Conservation (phyloP, 768 basidiomycete genomes). For the Tricholoma furcatifolium region DNA sequence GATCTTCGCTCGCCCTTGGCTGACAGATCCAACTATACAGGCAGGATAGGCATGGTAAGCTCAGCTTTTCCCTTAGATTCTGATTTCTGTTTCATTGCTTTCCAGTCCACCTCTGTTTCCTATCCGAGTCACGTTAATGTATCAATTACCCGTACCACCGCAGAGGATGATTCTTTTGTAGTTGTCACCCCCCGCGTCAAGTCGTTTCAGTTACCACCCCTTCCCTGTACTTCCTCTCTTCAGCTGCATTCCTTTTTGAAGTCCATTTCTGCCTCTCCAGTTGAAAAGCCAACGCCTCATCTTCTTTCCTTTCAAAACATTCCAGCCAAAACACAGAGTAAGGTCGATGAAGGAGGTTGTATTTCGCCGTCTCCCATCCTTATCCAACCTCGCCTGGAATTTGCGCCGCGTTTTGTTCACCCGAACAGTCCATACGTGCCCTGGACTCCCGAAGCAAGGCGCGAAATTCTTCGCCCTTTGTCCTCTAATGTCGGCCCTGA, state of each 20-base stretch:
- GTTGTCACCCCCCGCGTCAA: neutral
- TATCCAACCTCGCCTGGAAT: neutral
- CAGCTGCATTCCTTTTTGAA: constrained; percentile 37
- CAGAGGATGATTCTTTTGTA: neutral
- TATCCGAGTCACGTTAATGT: constrained; percentile 4
- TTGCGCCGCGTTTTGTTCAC: constrained; percentile 38
- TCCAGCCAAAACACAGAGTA: neutral
- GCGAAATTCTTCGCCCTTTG: constrained; percentile 36
- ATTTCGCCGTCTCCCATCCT: neutral
- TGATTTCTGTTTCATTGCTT: neutral
- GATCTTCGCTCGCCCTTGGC: constrained; percentile 1
- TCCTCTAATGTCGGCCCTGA: constrained; percentile 30
- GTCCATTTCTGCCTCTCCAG: constrained; percentile 18
- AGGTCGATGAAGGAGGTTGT: constrained; percentile 3
- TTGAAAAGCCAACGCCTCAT: constrained; percentile 9
- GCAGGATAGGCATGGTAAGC: constrained; percentile 3
- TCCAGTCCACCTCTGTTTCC: constrained; percentile 5
- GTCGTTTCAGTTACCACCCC: constrained; percentile 25
- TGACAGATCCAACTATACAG: constrained; percentile 4
- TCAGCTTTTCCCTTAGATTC: neutral
- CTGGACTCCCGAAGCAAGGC: constrained; percentile 44
- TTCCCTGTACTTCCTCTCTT: constrained; percentile 36
- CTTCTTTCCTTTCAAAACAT: neutral
- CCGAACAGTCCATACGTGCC: constrained; percentile 59
- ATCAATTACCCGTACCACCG: neutral